Percentiles rank a stretch among this genome's conserved stretches.
Conservation (phyloP, 2,329 filamentous ascomycete genomes). For the Aspergillus cejpii region DNA sequence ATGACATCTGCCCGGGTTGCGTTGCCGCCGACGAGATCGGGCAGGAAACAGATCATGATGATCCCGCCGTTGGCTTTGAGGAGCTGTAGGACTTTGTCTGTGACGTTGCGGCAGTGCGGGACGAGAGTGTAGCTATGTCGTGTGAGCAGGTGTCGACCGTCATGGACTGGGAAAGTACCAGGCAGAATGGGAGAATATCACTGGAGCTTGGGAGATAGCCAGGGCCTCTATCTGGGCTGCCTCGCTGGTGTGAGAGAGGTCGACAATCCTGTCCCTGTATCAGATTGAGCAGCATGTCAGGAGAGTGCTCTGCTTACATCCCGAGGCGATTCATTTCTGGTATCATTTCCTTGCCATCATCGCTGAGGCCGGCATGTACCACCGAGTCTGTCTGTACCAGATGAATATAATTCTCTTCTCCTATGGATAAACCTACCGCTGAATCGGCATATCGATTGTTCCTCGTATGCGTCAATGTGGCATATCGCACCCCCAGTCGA, state of each 20-base stretch:
- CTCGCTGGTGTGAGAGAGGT: not conserved
- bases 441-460: not conserved
- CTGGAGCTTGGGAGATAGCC: not conserved
- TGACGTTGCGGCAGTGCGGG: not conserved
- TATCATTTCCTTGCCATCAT: not conserved
- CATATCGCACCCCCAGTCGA: slow-evolving; percentile 18
- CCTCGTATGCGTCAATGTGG: not conserved
- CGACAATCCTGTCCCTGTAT: too few relatives aligned
- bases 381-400: not conserved
- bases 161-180: too few relatives aligned
- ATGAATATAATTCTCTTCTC: too few relatives aligned
- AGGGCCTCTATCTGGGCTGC: not conserved
- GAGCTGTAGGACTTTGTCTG: not conserved
- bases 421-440: too few relatives aligned
- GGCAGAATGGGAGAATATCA: not conserved
- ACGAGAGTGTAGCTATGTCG: not conserved
- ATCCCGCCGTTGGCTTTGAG: not conserved
- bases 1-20: not conserved
- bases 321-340: not conserved
- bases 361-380: not conserved
- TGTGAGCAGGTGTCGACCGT: too few relatives aligned
- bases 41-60: not conserved
- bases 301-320: too few relatives aligned
- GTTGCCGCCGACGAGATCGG: too few relatives aligned
- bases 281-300: too few relatives aligned